Percentiles rank a stretch among this genome's conserved stretches.
Conservation (phyloP, 345 rosid species). For the Excoecaria cochinchinensis region DNA sequence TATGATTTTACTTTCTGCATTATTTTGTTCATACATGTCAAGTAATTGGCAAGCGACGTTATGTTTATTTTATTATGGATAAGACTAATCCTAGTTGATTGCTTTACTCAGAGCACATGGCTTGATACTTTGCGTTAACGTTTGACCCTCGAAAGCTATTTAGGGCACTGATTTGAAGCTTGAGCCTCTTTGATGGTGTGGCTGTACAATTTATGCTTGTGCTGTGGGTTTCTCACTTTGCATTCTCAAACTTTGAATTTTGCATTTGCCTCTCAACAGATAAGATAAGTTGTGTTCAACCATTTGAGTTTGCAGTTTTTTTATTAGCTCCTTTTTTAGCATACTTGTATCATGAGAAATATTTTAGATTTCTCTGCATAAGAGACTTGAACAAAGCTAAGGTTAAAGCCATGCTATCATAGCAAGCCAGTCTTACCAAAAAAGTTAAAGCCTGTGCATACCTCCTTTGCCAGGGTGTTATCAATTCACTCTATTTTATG, state of each 20-base stretch:
- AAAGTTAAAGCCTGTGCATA: background rate
- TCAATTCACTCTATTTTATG: background rate
- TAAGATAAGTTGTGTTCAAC: background rate
- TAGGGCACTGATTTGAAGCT: background rate
- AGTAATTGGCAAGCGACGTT: background rate
- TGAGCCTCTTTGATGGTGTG: background rate
- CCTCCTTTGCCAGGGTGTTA: background rate
- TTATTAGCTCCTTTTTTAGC: background rate
- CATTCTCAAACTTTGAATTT: background rate
- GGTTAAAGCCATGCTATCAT: background rate
- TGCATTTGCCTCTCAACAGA: background rate
- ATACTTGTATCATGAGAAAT: background rate
- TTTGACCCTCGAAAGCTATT: background rate
- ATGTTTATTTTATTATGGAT: background rate
- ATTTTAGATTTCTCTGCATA: background rate
- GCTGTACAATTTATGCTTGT: background rate
- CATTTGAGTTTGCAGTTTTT: background rate
- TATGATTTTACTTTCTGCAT: conserved; percentile 4
- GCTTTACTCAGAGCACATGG: background rate
- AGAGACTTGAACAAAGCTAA: background rate
- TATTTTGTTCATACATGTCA: conserved; percentile 2
- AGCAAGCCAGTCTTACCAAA: background rate
- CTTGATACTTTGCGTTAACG: conserved; percentile 2
- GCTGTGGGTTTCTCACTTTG: background rate
- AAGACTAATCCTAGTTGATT: background rate